Percentiles rank a stretch among this genome's conserved stretches.
phyloP scores from a whole-genome alignment of 176 grass and related monocot species.

The Typha latifolia region DNA sequence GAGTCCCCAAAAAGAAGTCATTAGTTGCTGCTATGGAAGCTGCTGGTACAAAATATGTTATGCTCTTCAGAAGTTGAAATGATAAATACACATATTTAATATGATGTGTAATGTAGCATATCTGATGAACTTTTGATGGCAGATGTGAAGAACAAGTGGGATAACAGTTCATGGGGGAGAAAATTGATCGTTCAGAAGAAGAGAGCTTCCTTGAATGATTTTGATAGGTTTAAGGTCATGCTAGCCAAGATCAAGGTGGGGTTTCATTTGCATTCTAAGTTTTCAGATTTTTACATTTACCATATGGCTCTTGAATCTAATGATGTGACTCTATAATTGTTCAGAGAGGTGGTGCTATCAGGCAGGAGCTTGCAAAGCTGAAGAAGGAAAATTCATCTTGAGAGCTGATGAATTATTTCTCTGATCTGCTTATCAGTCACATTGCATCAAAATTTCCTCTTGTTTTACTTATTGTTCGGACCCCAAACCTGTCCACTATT shows the following conservation, averaged over 20 bases:
- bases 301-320: neutral
- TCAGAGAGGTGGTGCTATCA: slow-evolving; percentile 14
- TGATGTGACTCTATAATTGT: neutral
- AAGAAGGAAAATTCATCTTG: slow-evolving; percentile 16
- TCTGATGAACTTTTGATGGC: neutral
- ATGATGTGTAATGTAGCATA: neutral
- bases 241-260: slow-evolving; percentile 33
- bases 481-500: neutral
- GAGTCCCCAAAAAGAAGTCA: slow-evolving; percentile 28
- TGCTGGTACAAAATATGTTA: slow-evolving; percentile 11
- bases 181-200: slow-evolving; percentile 42
- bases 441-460: neutral
- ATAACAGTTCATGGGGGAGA: slow-evolving; percentile 37
- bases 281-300: neutral
- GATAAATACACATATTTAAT: no score
- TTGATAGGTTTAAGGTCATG: slow-evolving; percentile 47
- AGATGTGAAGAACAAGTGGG: slow-evolving; percentile 45
- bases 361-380: slow-evolving; percentile 9
- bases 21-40: slow-evolving; percentile 38
- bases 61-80: neutral
- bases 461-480: neutral
- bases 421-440: neutral
- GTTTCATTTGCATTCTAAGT: neutral
- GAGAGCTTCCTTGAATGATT: slow-evolving; percentile 39
- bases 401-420: neutral